Conservation (phyloP, 768 basidiomycete genomes). For the Rhodosporidiobolus odoratus region DNA sequence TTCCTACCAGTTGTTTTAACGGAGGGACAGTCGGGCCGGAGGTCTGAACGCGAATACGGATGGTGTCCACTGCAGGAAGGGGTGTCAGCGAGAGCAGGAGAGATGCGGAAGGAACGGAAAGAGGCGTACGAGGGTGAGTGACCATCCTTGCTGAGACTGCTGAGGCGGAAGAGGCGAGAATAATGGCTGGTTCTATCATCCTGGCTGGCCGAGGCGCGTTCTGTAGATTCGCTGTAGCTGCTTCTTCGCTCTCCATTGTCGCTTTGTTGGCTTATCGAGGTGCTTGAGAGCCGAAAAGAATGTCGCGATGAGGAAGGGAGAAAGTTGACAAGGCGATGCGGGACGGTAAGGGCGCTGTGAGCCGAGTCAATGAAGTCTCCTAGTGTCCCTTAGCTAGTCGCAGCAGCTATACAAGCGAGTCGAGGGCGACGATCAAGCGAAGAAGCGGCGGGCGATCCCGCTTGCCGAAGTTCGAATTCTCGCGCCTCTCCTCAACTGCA, state of each 20-base stretch:
- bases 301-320: background rate
- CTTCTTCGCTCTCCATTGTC: slow-evolving; percentile 16
- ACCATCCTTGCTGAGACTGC: slow-evolving; percentile 20
- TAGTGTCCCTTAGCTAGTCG: too few relatives aligned
- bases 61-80: slow-evolving; percentile 31
- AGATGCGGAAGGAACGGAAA: background rate
- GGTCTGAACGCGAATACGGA: slow-evolving; percentile 39
- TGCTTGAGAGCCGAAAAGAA: background rate
- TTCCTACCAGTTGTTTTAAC: slow-evolving; percentile 30
- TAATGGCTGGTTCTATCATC: slow-evolving; percentile 18
- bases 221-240: background rate
- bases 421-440: background rate
- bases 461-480: too few relatives aligned
- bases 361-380: too few relatives aligned
- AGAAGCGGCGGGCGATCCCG: too few relatives aligned
- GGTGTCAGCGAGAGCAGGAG: background rate
- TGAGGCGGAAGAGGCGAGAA: slow-evolving; percentile 8
- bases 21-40: slow-evolving; percentile 33
- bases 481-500: too few relatives aligned
- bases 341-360: too few relatives aligned
- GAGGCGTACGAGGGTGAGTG: slow-evolving; percentile 37
- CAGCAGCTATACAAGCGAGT: background rate
- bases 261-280: background rate
- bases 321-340: too few relatives aligned
- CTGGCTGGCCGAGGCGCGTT: too few relatives aligned